phyloP scores from a whole-genome alignment of 768 basidiomycete species.

The Solioccasus polychromus region DNA sequence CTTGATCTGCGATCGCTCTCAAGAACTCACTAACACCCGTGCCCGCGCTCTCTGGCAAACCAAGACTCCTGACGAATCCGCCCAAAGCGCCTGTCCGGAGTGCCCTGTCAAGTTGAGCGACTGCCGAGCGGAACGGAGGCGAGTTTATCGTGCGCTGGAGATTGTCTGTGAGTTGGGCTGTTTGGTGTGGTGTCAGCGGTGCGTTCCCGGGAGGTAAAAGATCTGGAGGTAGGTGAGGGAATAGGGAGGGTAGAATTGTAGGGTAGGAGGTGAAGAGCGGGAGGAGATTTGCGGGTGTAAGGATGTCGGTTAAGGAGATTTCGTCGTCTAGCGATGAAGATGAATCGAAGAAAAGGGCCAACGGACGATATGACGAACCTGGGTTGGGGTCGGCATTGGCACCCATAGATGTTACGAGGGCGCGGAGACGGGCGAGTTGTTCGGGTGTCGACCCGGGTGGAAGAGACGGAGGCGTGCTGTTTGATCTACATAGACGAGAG shows the following conservation, averaged over 20 bases:
- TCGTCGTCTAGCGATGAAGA: conserved; percentile 35
- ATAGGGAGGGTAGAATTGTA: conserved; percentile 63
- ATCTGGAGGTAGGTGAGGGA: conserved; percentile 72
- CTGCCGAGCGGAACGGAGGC: conserved; percentile 79
- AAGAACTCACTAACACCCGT: conserved; percentile 75
- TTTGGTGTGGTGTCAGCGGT: conserved; percentile 23
- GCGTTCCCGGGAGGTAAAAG: conserved; percentile 71
- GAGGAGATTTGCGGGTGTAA: conserved; percentile 68
- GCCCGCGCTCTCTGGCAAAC: conserved; percentile 84
- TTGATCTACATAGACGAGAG: conserved; percentile 4
- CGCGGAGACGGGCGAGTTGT: conserved; percentile 60
- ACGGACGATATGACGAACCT: conserved; percentile 9
- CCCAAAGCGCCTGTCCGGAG: conserved; percentile 77
- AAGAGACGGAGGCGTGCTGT: conserved; percentile 4
- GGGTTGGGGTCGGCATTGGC: conserved; percentile 25
- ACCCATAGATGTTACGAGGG: conserved; percentile 48
- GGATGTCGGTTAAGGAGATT: conserved; percentile 67
- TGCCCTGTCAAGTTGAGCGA: conserved; percentile 80
- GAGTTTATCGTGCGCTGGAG: conserved; percentile 76
- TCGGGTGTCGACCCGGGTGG: conserved; percentile 46
- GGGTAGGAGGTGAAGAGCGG: conserved; percentile 73
- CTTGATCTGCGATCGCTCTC: conserved; percentile 76
- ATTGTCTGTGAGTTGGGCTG: conserved; percentile 40
- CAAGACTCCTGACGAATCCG: conserved; percentile 71
- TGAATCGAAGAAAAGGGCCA: not conserved